Conservation (phyloP, 306 rosid species). For the Gastrolobium bilobum region DNA sequence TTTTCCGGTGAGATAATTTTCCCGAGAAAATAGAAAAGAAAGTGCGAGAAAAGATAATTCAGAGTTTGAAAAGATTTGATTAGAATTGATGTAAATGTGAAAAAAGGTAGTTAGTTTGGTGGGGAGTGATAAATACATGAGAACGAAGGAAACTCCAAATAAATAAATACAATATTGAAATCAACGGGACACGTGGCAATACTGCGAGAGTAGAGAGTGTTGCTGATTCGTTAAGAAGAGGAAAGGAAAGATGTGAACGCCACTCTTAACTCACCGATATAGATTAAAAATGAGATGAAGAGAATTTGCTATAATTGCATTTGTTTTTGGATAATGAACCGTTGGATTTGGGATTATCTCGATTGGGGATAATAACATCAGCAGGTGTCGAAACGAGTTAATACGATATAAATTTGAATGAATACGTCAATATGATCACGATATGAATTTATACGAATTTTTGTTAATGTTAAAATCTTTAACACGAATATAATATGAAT, state of each 20-base stretch:
- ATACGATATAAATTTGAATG: too few species aligned
- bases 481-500: too few species aligned
- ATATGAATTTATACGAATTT: too few species aligned
- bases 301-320: background rate
- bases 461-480: too few species aligned
- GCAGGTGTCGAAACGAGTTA: too few species aligned
- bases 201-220: background rate
- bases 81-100: conserved; percentile 2
- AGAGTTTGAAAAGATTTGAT: background rate
- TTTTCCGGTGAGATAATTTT: conserved; percentile 23
- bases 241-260: conserved; percentile 32
- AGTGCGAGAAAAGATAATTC: conserved; percentile 19
- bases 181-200: background rate
- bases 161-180: background rate
- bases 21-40: conserved; percentile 43
- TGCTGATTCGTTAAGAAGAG: background rate
- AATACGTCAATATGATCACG: too few species aligned
- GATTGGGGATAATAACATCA: too few species aligned
- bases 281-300: background rate
- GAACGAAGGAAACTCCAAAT: background rate
- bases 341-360: too few species aligned
- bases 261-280: background rate
- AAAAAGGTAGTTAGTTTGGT: background rate
- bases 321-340: background rate
- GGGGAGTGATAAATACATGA: background rate